Percentiles rank a stretch among this genome's conserved stretches.
These are phyloP conservation scores for Rubroshorea leprosula DNA, from an alignment of 345 rosid genomes.

Conservation along the genomic window DNA sequence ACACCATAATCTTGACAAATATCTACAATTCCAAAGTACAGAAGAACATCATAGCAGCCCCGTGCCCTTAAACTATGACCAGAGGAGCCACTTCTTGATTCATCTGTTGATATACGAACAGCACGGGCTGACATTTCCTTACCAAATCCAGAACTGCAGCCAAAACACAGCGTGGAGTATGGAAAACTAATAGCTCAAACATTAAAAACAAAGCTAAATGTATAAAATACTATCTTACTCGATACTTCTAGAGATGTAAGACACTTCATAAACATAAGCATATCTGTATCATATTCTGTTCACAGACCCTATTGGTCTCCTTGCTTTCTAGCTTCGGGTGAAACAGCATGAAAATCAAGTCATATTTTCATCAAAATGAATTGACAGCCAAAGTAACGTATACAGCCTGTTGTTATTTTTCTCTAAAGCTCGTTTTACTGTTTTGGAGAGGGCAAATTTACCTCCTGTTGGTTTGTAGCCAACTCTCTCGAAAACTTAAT, in stretches of 20 bases:
- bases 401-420: not conserved
- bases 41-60: slow-evolving; percentile 30
- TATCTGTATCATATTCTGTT: no score
- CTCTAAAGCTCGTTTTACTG: not conserved
- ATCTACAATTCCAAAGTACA: slow-evolving; percentile 45
- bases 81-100: slow-evolving; percentile 12
- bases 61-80: slow-evolving; percentile 2
- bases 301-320: no score
- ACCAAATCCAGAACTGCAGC: slow-evolving; percentile 35
- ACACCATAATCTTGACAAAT: slow-evolving; percentile 39
- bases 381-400: no score
- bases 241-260: no score
- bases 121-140: slow-evolving; percentile 43
- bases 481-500: slow-evolving; percentile 16
- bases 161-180: not conserved
- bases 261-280: no score
- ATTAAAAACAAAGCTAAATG: no score
- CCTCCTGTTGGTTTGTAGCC: slow-evolving; percentile 31
- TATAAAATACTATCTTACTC: no score
- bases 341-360: no score
- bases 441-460: slow-evolving; percentile 12
- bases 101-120: slow-evolving; percentile 18
- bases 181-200: not conserved
- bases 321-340: no score
- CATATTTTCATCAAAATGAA: no score